Percentiles rank a stretch among this genome's conserved stretches.
Conservation (phyloP, 1,284 basidiomycete species). For the Phaffia rhodozyma region DNA sequence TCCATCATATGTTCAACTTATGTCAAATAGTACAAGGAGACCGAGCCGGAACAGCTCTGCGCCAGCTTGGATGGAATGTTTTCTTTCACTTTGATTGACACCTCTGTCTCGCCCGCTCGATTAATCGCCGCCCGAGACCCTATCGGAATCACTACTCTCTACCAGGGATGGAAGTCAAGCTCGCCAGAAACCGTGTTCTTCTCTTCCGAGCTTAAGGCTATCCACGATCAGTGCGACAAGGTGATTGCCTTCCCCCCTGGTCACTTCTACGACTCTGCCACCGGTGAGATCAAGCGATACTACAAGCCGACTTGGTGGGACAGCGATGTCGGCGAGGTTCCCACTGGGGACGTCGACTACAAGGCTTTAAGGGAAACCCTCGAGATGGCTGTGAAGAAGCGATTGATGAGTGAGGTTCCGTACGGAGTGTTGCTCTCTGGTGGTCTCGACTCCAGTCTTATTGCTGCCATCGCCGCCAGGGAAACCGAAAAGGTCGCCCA, state of each 20-base stretch:
- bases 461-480: constrained; percentile 89
- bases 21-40: constrained; percentile 59
- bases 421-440: constrained; percentile 95
- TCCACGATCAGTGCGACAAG: constrained; percentile 86
- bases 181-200: constrained; percentile 80
- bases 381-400: constrained; percentile 86
- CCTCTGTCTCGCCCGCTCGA: constrained; percentile 74
- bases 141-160: constrained; percentile 95
- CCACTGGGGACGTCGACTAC: constrained; percentile 56
- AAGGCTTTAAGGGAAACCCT: constrained; percentile 64
- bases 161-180: constrained; percentile 85
- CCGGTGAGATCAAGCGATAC: constrained; percentile 64
- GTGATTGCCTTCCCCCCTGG: constrained; percentile 95
- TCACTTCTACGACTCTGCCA: constrained; percentile 78
- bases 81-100: constrained; percentile 92
- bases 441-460: constrained; percentile 90
- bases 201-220: constrained; percentile 89
- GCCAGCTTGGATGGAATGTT: constrained; percentile 94
- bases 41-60: constrained; percentile 58
- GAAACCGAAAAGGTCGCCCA: constrained; percentile 87
- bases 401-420: constrained; percentile 97
- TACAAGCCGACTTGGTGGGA: constrained; percentile 78
- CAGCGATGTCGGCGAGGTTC: constrained; percentile 55
- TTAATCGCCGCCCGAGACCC: constrained; percentile 94
- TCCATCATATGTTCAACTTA: background rate